Percentiles rank a stretch among this genome's conserved stretches.
Conservation (phyloP, 345 rosid genomes). For the Rhodamnia argentea region DNA sequence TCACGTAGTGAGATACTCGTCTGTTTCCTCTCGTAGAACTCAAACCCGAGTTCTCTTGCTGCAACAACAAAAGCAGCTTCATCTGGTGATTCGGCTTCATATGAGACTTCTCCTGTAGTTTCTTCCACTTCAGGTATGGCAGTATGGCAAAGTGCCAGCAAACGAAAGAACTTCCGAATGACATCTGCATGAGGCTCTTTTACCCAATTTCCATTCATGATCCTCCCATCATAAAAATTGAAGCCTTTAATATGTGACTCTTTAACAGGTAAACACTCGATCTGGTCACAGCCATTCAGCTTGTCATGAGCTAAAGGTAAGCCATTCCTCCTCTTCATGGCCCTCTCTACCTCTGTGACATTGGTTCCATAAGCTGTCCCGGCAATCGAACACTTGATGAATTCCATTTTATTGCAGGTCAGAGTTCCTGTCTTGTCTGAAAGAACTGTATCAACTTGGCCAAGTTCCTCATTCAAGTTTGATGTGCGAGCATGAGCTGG, state of each 20-base stretch:
- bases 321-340: constrained; percentile 47
- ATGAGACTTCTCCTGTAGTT: constrained; percentile 37
- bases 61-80: constrained; percentile 96
- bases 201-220: constrained; percentile 74
- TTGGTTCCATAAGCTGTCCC: constrained; percentile 84
- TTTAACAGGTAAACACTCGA: constrained; percentile 2
- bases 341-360: constrained; percentile 73
- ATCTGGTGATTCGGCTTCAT: constrained; percentile 93
- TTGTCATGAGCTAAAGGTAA: constrained; percentile 15
- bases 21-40: constrained; percentile 63
- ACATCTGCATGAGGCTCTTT: constrained; percentile 37
- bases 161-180: constrained; percentile 51
- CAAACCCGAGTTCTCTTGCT: constrained; percentile 84
- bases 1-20: constrained; percentile 40
- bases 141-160: constrained; percentile 79
- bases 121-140: constrained; percentile 82
- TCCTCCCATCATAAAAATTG: constrained; percentile 76
- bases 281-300: constrained; percentile 16
- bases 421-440: constrained; percentile 94
- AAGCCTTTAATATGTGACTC: constrained; percentile 50
- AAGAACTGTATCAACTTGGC: constrained; percentile 76
- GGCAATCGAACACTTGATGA: constrained; percentile 78
- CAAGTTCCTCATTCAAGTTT: constrained; percentile 89
- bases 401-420: constrained; percentile 97
- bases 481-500: constrained; percentile 90